Evolutionary conservation across 495 filamentous ascomycete species (phyloP), one percentile per base, ranked within the genome.

Genomic region (Astrothelium macrocarpum): DNA sequence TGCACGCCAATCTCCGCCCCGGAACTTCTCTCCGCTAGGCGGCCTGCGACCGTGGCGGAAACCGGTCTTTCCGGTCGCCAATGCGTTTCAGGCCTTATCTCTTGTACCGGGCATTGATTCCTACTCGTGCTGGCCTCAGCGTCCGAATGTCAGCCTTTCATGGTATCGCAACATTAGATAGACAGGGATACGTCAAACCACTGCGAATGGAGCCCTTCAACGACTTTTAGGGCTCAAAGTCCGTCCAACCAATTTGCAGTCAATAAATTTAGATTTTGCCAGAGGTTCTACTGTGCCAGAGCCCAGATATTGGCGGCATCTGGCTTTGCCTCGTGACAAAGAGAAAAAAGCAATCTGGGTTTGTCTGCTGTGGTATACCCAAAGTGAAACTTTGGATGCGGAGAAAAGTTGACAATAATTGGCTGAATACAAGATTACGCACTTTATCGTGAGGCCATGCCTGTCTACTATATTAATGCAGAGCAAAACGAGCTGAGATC

Each of bases 31-130:
- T 9, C 23, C 49, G 45, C 49, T 9, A 26, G 25, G 9, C 23
- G 12, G 25, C 25, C 49, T 25, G 25, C 10, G n/a, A 29, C 29
- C 11, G 25, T 26, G 25, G 49, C 49, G 49, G 49, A 56, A 20
- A 28, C 49, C 26, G 49, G 9, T 29, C 25, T 9, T 56, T 26
- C 49, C 49, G 49, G 49, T 20, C 49, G 25, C 49, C 49, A 26
- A 16, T 56, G 2, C 49, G 49, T 56, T 56, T 56, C 49, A 56
- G 49, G 11, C 5, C 49, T 56, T 56, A 56, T 56, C 49, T 56
- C 20, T 2, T 29, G 49, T 20, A 26, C 25, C 20, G 49, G 43
- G 7, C 43, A 49, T 49, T 3, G 43, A 49, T 9, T 20, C 49
- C 45, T 49, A 10, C 25, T 39, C 14, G 34, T 39, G 34, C 5